These are phyloP conservation scores for Diaporthe nobilis DNA, from an alignment of 2,329 filamentous ascomycete genomes.

Conservation along the genomic window DNA sequence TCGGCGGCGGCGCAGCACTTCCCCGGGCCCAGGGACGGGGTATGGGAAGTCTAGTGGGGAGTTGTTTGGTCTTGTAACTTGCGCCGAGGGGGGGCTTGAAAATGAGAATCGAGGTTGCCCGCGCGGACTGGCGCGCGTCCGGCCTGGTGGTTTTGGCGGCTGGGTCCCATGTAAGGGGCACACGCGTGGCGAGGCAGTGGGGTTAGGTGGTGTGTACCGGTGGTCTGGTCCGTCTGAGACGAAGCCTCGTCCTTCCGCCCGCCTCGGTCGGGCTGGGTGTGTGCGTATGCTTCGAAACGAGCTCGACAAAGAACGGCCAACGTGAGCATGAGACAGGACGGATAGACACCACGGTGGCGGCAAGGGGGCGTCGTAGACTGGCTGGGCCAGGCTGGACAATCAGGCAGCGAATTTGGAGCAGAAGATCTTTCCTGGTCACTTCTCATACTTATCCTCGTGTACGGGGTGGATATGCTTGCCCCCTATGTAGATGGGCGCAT, in stretches of 20 bases:
- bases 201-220: background rate
- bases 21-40: background rate
- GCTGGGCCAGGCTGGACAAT: background rate
- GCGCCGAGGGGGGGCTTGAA: background rate
- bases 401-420: background rate
- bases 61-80: background rate
- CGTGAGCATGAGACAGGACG: background rate
- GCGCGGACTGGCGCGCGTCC: too few relatives aligned
- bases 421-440: slow-evolving; percentile 1
- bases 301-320: slow-evolving; percentile 12
- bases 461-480: background rate
- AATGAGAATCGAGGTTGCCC: background rate
- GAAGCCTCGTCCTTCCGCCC: background rate
- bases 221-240: background rate
- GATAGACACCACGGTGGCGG: background rate
- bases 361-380: background rate
- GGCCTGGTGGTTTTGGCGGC: background rate
- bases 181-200: background rate
- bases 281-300: slow-evolving; percentile 1
- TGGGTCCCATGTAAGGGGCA: background rate
- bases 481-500: background rate
- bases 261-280: background rate
- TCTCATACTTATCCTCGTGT: background rate
- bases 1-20: background rate
- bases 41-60: background rate